Evolutionary conservation across 805 yeast species (phyloP), one percentile per base, ranked within the genome.

Genomic region (Candida verbasci): DNA sequence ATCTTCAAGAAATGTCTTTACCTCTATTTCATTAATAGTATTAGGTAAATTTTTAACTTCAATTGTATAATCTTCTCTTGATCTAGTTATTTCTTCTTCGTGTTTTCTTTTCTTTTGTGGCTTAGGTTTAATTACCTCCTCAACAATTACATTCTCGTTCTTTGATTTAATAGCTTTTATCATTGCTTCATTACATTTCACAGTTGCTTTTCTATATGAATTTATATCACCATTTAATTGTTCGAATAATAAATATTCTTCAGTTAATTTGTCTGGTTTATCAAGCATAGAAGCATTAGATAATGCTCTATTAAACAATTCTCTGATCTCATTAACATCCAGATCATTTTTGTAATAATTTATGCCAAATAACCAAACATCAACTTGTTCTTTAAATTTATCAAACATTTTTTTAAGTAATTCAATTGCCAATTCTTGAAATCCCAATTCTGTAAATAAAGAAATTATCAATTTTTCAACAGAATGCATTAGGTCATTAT

Each of bases 31-130:
- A 8, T 66, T 59, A 2, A 58, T 52, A 6, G 56, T 50, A 0
- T 39, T 24, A 0, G 82, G 73, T 3, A 84, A 45, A 26, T 74
- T 68, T 1, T 58, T 52, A 0, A 82, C 78, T n/a, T 76, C 56
- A 0, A 84, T 70, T 0, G 84, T 68, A 11, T 68, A 62, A 17
- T 71, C 59, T 54, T 86, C 94, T 48, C 94, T 56, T 37, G 76
- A 74, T 45, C 86, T 62, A 12, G 27, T 16, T 9, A 38, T 42
- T 8, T 11, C 25, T 17, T 33, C 27, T 33, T 31, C 38, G 24
- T 50, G 16, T 25, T 46, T 29, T 23, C 45, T 31, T 21, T 29
- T 11, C 25, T 18, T 15, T 29, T 8, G 24, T 28, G 15, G 29
- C 15, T 30, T 32, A 14, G 29, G 29, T 21, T 31, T 16, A 17